Base-by-base conservation (phyloP, 352 stramenopile species). In the Phytophthora ohioensis region DNA sequence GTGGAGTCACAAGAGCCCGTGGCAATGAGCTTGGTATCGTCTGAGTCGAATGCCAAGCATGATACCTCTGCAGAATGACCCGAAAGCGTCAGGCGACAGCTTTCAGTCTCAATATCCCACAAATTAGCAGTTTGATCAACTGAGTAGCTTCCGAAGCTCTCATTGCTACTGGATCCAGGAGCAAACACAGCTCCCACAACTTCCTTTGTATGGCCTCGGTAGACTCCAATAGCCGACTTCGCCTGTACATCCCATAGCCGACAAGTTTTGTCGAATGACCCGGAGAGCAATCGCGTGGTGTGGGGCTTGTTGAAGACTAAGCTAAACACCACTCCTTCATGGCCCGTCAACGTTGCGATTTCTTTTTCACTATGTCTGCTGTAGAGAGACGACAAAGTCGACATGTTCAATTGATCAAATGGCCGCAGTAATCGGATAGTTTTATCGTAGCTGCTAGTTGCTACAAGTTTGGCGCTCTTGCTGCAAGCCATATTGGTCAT, bases 241-340 rank as follows among this genome's bases (percentile, higher is more conserved):
- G 52, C 77, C 8, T 74, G 34, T 11, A 87, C 71, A 61, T 93
- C 76, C 85, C 87, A 94, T 41, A 94, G 53, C 3, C 87, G 79
- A 47, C 85, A 93, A 4, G 84, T 91, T 71, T 91, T 92, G 73
- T 94, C 87, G 51, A 93, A 94, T 17, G 87, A 93, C 3, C 87
- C 87, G 0, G 85, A 92, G 13, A 92, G 64, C 32, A 92, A 66
- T 34, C 73, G 78, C 4, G 71, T 81, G 5, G 82, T 72, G 34
- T 84, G 78, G 4, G 84, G 82, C 4, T 57, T 78, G 54, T 90
- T 87, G 63, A 94, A 91, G 2, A 84, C 67, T 49, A 92, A 51
- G 53, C 81, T 84, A 63, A 87, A 94, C 45, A 93, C 87, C 8
- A 91, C 81, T 15, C 80, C 76, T 4, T 90, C 81, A 36, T 94